These are phyloP conservation scores for Kalaharituber pfeilii DNA, from an alignment of 2,329 filamentous ascomycete genomes.

Conservation along the genomic window DNA sequence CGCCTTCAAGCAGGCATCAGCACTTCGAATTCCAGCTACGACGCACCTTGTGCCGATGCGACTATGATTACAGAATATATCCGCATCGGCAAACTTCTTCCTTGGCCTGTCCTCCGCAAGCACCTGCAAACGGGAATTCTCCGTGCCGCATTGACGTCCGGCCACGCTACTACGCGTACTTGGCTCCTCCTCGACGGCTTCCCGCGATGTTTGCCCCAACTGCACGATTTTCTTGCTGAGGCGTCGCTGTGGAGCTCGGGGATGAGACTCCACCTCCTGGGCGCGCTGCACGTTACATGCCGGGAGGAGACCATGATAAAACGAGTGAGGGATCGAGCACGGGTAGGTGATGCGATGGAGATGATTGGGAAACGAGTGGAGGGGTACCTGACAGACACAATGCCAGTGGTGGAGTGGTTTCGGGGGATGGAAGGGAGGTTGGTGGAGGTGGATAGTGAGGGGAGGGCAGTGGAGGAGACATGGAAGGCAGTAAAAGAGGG, in stretches of 20 bases:
- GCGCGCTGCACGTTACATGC: not conserved
- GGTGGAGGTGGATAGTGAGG: not conserved
- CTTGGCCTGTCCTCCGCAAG: not conserved
- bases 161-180: too few species aligned
- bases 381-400: slow-evolving; percentile 6
- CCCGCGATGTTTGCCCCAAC: not conserved
- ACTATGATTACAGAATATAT: not conserved
- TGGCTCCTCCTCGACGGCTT: not conserved
- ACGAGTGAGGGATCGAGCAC: not conserved
- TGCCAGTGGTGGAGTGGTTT: slow-evolving; percentile 8
- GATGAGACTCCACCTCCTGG: too few species aligned
- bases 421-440: not conserved
- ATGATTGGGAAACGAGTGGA: slow-evolving; percentile 11
- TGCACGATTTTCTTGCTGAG: not conserved
- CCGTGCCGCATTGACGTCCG: not conserved
- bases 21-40: too few species aligned
- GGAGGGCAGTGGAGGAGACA: not conserved
- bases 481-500: not conserved
- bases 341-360: slow-evolving; percentile 15
- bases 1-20: not conserved
- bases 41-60: too few species aligned
- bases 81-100: not conserved
- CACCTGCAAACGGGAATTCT: not conserved
- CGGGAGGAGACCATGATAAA: not conserved
- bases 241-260: not conserved